phyloP scores from a whole-genome alignment of 2,329 filamentous ascomycete genomes.

The Claviceps cyperi region DNA sequence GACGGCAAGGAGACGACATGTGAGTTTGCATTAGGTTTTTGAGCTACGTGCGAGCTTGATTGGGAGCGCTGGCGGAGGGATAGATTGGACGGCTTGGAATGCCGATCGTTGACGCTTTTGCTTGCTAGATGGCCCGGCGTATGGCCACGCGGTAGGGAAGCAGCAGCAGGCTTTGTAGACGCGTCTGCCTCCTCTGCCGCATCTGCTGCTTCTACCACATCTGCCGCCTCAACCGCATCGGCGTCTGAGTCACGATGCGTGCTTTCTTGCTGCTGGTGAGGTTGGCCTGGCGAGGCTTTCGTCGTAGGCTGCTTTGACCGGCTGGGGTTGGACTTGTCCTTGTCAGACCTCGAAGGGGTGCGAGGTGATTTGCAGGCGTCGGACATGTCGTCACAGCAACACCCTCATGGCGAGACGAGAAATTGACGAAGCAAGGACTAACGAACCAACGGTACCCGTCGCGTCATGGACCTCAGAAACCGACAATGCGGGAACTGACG shows the following conservation, averaged over 20 bases:
- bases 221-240: slow-evolving; percentile 11
- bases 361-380: slow-evolving; percentile 21
- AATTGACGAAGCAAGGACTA: not conserved
- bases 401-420: slow-evolving; percentile 15
- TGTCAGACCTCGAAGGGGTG: slow-evolving; percentile 11
- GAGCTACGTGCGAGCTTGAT: slow-evolving; percentile 26
- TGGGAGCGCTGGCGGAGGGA: slow-evolving; percentile 40
- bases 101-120: slow-evolving; percentile 36
- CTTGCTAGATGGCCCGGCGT: slow-evolving; percentile 47
- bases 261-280: slow-evolving; percentile 3
- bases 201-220: too few species aligned
- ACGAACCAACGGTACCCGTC: too few species aligned
- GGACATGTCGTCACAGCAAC: slow-evolving; percentile 25
- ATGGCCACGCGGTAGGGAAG: slow-evolving; percentile 38
- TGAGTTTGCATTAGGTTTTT: slow-evolving; percentile 15
- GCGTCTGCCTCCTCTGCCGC: slow-evolving; percentile 12
- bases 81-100: slow-evolving; percentile 36
- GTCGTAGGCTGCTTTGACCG: slow-evolving; percentile 9
- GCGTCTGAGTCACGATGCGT: slow-evolving; percentile 14
- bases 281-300: slow-evolving; percentile 10
- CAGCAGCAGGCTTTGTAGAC: slow-evolving; percentile 17
- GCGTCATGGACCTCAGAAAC: too few species aligned
- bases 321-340: slow-evolving; percentile 16
- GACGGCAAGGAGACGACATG: slow-evolving; percentile 11
- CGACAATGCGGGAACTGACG: too few species aligned